Evolutionary conservation across 2,329 filamentous ascomycete species (phyloP), one percentile per base, ranked within the genome.

Genomic region (Hypoxylon sp.): DNA sequence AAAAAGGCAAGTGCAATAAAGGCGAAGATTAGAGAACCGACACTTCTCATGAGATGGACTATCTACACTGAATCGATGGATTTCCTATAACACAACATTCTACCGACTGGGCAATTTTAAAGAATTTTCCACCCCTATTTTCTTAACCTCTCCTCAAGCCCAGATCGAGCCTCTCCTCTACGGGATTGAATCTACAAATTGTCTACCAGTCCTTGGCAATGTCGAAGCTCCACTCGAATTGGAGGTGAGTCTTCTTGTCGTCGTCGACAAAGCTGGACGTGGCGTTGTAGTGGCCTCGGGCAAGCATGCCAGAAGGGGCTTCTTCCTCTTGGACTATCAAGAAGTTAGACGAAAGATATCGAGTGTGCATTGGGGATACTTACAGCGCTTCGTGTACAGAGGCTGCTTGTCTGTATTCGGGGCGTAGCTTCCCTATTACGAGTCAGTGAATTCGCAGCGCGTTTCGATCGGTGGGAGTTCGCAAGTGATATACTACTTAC

Each of bases 211-310:
- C 93, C 87, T 98, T 99, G 81, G 91, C 87, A 78, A 99, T 97
- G 77, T 97, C 92, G 76, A 99, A 98, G 67, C 90, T 89, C 96
- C 96, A 99, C 75, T 97, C 91, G 79, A 99, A 99, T 78, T 91
- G 85, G 69, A 99, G 85, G 80, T 99, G 94, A 69, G 87, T 90
- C 80, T 93, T 89, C 79, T 96, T 91, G 82, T 99, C 96, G 75
- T 99, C 96, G 78, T 99, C 96, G 67, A 97, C 87, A 79, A 99
- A 99, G 80, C 89, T 93, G 71, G 93, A 97, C 66, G 89, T 81
- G 68, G 94, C 94, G 65, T 91, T 91, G 86, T 99, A 99, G 81
- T 93, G 89, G 69, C 93, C 96, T 67, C 96, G 92, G 60, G 88
- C 91, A 57, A 98, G 82, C 89, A 98, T 95, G 73, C 95, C 95